Evolutionary conservation across 2,329 filamentous ascomycete species (phyloP).

Genomic region (Knufia petricola): DNA sequence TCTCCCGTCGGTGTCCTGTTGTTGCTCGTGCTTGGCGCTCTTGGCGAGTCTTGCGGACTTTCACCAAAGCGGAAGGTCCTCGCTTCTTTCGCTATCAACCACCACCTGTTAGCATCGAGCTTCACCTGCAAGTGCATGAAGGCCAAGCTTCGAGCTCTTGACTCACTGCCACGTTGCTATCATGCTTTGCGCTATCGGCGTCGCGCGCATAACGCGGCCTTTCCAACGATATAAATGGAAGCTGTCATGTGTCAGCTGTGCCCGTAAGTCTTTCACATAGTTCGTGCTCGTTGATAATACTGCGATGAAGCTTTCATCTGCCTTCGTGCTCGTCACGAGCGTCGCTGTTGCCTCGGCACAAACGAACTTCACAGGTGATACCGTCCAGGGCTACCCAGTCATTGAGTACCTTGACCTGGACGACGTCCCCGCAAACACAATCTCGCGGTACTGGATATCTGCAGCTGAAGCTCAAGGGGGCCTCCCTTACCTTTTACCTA

Average conservation of each 20-base stretch:
- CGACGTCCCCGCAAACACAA: slow-evolving; percentile 9
- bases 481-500: slow-evolving; percentile 10
- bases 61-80: background rate
- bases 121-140: background rate
- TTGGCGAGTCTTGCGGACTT: background rate
- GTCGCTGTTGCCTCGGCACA: background rate
- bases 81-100: too few species aligned
- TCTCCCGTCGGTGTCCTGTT: too few species aligned
- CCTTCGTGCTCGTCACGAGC: background rate
- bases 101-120: too few species aligned
- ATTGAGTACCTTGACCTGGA: slow-evolving; percentile 9
- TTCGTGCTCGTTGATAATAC: too few species aligned
- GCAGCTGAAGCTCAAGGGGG: slow-evolving; percentile 8
- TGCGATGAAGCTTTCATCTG: background rate
- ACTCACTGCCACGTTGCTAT: background rate
- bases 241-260: too few species aligned
- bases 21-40: background rate
- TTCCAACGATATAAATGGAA: background rate
- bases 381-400: slow-evolving; percentile 8
- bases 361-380: slow-evolving; percentile 10
- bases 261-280: too few species aligned
- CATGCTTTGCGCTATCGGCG: background rate
- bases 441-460: slow-evolving; percentile 9
- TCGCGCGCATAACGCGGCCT: background rate
- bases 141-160: background rate